Conservation (phyloP, 2,329 filamentous ascomycete genomes). For the Sclerotinia borealis region DNA sequence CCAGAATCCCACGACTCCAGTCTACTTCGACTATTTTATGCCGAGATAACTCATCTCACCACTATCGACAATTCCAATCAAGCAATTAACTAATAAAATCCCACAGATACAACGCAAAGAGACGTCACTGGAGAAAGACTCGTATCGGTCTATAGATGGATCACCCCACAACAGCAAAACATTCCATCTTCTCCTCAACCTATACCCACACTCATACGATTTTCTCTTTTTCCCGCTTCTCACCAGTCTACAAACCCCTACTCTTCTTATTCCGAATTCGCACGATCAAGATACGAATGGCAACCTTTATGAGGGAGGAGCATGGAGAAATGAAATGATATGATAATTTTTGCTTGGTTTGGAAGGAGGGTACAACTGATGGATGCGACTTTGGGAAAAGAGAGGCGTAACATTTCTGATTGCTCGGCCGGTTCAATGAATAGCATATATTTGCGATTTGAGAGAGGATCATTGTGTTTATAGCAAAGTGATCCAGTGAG, state of each 20-base stretch:
- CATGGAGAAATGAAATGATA: constrained; percentile 11
- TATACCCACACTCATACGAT: constrained; percentile 4
- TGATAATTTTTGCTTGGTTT: constrained; percentile 11
- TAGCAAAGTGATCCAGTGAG: constrained; percentile 11
- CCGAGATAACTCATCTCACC: not conserved
- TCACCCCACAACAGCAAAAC: constrained; percentile 34
- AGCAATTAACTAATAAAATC: constrained; percentile 8
- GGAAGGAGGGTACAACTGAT: constrained; percentile 9
- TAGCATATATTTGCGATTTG: constrained; percentile 5
- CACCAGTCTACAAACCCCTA: constrained; percentile 12
- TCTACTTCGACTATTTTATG: not conserved
- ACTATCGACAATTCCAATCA: not conserved
- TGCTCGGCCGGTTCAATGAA: constrained; percentile 8
- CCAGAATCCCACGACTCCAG: not conserved
- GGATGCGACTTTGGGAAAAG: constrained; percentile 9
- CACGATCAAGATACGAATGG: constrained; percentile 11
- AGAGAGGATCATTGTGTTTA: constrained; percentile 9
- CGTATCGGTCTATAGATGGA: constrained; percentile 90
- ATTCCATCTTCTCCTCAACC: constrained; percentile 12
- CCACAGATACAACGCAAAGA: constrained; percentile 97
- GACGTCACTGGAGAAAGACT: constrained; percentile 99
- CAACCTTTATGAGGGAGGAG: constrained; percentile 9
- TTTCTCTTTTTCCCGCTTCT: constrained; percentile 13
- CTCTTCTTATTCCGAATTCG: constrained; percentile 6
- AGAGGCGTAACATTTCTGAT: constrained; percentile 12